Evolutionary conservation across 2,329 filamentous ascomycete genomes (phyloP).

Genomic region (Plectosphaerella sp.): DNA sequence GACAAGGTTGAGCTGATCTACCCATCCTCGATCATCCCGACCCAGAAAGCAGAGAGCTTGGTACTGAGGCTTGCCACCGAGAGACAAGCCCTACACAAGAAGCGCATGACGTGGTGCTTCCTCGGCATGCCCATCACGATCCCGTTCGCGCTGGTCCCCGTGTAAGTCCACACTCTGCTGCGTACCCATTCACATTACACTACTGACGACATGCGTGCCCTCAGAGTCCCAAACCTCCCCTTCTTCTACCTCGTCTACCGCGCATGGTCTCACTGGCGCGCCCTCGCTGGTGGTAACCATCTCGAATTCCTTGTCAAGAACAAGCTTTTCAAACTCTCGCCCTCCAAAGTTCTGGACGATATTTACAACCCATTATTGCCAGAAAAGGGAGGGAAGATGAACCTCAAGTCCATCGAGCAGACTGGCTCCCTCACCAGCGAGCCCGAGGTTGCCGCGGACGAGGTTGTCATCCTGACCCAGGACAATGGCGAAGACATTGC

Average conservation of each 20-base stretch:
- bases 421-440: constrained; percentile 16
- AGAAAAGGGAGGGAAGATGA: constrained; percentile 21
- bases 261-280: constrained; percentile 88
- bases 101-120: constrained; percentile 75
- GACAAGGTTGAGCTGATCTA: constrained; percentile 72
- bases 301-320: constrained; percentile 76
- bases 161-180: constrained; percentile 54
- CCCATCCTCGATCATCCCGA: constrained; percentile 64
- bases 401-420: constrained; percentile 18
- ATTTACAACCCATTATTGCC: constrained; percentile 56
- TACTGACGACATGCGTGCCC: not conserved
- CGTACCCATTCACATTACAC: constrained; percentile 1
- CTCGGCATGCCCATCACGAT: constrained; percentile 77
- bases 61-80: constrained; percentile 72
- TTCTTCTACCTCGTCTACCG: constrained; percentile 95
- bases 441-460: constrained; percentile 17
- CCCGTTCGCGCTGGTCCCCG: constrained; percentile 77
- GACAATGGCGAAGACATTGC: constrained; percentile 54
- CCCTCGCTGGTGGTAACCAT: constrained; percentile 78
- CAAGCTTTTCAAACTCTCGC: constrained; percentile 60
- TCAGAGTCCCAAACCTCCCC: constrained; percentile 83
- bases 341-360: constrained; percentile 67
- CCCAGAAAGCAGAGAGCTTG: constrained; percentile 59
- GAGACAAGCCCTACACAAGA: constrained; percentile 71
- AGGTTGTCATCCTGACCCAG: constrained; percentile 40